These are phyloP conservation scores for Chaetoceros muelleri DNA, from an alignment of 108 stramenopile species.

Conservation along the genomic window DNA sequence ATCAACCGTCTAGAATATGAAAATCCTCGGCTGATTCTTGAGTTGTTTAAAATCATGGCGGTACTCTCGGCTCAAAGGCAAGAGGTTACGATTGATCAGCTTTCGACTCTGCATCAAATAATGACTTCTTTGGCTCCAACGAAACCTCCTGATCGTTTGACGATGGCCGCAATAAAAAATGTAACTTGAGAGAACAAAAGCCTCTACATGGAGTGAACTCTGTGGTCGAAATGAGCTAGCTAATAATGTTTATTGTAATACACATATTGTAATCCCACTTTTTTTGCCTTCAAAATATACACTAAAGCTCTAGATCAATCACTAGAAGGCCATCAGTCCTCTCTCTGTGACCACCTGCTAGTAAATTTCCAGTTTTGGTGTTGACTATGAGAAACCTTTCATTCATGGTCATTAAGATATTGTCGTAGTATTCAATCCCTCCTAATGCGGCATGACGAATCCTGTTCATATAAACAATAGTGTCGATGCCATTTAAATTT, in stretches of 20 bases:
- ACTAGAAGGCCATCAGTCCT: slow-evolving; percentile 39
- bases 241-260: too few relatives aligned
- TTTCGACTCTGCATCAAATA: slow-evolving; percentile 48
- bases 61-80: slow-evolving; percentile 47
- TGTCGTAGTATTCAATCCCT: slow-evolving; percentile 43
- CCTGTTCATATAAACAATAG: slow-evolving; percentile 33
- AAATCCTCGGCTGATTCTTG: slow-evolving; percentile 40
- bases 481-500: slow-evolving; percentile 5
- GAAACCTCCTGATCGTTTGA: slow-evolving; percentile 27
- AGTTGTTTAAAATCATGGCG: slow-evolving; percentile 55
- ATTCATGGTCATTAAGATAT: slow-evolving; percentile 43
- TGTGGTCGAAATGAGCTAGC: too few relatives aligned
- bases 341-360: slow-evolving; percentile 8
- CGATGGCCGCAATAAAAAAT: slow-evolving; percentile 15
- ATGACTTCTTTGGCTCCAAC: slow-evolving; percentile 51
- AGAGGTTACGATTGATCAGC: slow-evolving; percentile 52
- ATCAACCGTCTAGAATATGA: slow-evolving; percentile 33
- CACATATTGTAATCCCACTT: too few relatives aligned
- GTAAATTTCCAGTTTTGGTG: slow-evolving; percentile 47
- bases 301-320: slow-evolving; percentile 31
- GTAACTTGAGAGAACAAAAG: too few relatives aligned
- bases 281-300: neutral
- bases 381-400: slow-evolving; percentile 57
- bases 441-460: slow-evolving; percentile 54
- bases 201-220: too few relatives aligned